Base-by-base conservation (phyloP, 495 filamentous ascomycete genomes). In the Cercophora sp. region DNA sequence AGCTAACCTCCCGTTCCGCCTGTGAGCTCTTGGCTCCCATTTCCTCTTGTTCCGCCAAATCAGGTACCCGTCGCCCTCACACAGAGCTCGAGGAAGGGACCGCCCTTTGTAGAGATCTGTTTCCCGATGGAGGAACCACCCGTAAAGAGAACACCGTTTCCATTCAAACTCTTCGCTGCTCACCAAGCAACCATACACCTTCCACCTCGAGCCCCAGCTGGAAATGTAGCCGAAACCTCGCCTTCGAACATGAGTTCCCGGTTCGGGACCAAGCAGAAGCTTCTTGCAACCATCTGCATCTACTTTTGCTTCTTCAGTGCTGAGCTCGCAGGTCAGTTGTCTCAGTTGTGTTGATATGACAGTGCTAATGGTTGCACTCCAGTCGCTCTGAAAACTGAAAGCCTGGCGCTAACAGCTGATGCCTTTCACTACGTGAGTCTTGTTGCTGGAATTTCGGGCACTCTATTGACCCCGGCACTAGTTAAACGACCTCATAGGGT, bases 401-500 rank as follows among this genome's bases (percentile, higher is more conserved):
- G 92, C 31, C 82, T 97, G 48, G 92, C 91, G 16, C 82, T 97
- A 11, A 81, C 95, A 41, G 92, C 92, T 34, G 92, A 97, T 74
- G 89, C 91, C 23, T 96, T 96, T 70, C 92, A 97, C 62, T 94
- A 96, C 83, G 89, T 92, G 73, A 60, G 77, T 56, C 46, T n/a
- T n/a, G n/a, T n/a, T n/a, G n/a, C n/a, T n/a, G n/a, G n/a, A n/a
- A n/a, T n/a, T n/a, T n/a, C n/a, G n/a, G n/a, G n/a, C n/a, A n/a
- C n/a, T n/a, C n/a, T n/a, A n/a, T n/a, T n/a, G n/a, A n/a, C n/a
- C n/a, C n/a, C n/a, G n/a, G n/a, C 5, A n/a, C 3, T 51, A 91
- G 88, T 70, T 97, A 51, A 97, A 96, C 63, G 92, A 97, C 79
- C 81, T 97, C 11, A 72, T 96, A 27, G 90, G 89, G 2, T 79